Conservation (phyloP, 2,329 filamentous ascomycete species). For the Incumbomyces lentus region DNA sequence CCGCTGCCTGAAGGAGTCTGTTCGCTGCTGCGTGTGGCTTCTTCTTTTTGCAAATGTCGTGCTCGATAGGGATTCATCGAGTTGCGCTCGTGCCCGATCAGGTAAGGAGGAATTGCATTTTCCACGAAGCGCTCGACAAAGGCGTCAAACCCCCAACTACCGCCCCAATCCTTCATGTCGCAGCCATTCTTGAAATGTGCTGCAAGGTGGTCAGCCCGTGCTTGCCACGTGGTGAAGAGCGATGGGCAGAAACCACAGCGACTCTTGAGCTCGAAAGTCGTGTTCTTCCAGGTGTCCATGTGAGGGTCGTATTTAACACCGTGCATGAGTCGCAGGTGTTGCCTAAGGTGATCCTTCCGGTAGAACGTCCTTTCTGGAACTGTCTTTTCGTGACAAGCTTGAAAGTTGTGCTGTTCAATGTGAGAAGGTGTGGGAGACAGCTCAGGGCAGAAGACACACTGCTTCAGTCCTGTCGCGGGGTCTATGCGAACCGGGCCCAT, state of each 20-base stretch:
- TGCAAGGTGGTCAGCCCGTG: constrained; percentile 30
- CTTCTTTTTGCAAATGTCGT: background rate
- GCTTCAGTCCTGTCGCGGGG: constrained; percentile 17
- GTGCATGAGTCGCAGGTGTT: constrained; percentile 48
- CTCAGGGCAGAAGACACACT: constrained; percentile 50
- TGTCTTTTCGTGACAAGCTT: constrained; percentile 50
- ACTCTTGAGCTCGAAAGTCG: constrained; percentile 39
- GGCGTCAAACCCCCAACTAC: constrained; percentile 31
- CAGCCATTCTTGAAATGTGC: constrained; percentile 30
- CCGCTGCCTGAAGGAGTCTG: background rate
- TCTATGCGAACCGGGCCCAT: constrained; percentile 42
- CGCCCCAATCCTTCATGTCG: constrained; percentile 30
- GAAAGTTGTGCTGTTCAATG: constrained; percentile 48
- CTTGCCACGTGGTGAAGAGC: constrained; percentile 24
- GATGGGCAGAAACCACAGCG: constrained; percentile 28
- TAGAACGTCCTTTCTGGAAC: constrained; percentile 49
- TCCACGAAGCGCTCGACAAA: constrained; percentile 25
- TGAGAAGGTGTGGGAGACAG: constrained; percentile 46
- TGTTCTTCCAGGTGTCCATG: constrained; percentile 47
- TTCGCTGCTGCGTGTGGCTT: background rate
- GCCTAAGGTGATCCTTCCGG: constrained; percentile 47
- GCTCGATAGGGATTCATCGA: constrained; percentile 23
- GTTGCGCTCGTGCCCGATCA: constrained; percentile 27
- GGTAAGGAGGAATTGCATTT: constrained; percentile 29
- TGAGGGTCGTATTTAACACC: constrained; percentile 36